A percentile compares a stretch with the other conserved stretches of the same genome.
Evolutionary conservation across 2,329 filamentous ascomycete species (phyloP).

Genomic region (Lecanicillium sp.): DNA sequence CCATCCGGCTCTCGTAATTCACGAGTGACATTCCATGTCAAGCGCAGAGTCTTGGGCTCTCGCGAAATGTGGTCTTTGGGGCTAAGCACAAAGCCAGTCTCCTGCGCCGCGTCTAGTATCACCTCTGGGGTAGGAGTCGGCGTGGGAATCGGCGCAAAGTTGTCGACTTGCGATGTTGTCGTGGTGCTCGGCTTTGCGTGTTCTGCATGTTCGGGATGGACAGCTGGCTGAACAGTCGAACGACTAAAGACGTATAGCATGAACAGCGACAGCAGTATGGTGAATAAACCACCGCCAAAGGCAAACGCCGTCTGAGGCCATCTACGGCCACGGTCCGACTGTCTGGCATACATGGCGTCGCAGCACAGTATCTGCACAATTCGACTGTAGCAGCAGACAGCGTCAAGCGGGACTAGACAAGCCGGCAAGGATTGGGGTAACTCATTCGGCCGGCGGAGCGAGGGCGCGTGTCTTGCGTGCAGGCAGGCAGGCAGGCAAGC

Average conservation of each 20-base stretch:
- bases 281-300: not conserved
- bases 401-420: too few relatives aligned
- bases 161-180: not conserved
- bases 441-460: not conserved
- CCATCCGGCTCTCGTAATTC: slow-evolving; percentile 39
- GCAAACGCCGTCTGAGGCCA: not conserved
- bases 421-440: not conserved
- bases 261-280: slow-evolving; percentile 1
- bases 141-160: slow-evolving; percentile 1
- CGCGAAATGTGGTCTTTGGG: slow-evolving; percentile 37
- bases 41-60: slow-evolving; percentile 24
- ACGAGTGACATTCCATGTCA: slow-evolving; percentile 35
- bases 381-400: too few relatives aligned
- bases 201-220: not conserved
- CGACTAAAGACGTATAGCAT: slow-evolving; percentile 9
- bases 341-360: slow-evolving; percentile 1
- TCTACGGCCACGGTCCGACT: not conserved
- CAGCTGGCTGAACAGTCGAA: not conserved
- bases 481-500: too few relatives aligned
- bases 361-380: too few relatives aligned
- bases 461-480: too few relatives aligned
- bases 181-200: not conserved
- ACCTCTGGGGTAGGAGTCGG: not conserved
- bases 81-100: slow-evolving; percentile 25
- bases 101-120: slow-evolving; percentile 3